These are phyloP conservation scores for Vitis hybrid DNA, from an alignment of 177 flowering plant species.

Conservation along the genomic window DNA sequence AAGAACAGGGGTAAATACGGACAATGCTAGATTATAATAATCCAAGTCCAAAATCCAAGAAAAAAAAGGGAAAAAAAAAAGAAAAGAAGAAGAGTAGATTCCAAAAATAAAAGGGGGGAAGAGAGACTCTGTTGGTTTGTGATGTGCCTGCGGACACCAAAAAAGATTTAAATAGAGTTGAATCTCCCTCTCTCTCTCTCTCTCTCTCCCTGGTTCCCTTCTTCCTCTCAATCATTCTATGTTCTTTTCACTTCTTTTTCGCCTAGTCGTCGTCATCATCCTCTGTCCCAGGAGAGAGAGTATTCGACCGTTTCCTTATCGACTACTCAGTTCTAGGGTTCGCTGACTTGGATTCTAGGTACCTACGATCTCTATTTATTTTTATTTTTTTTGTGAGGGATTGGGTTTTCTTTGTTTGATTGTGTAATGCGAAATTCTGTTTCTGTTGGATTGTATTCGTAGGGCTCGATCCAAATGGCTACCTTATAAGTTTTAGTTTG, in stretches of 20 bases:
- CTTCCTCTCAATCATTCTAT: constrained; percentile 24
- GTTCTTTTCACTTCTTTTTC: constrained; percentile 12
- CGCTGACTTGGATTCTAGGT: not conserved
- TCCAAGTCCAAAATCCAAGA: no score
- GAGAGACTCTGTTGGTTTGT: no score
- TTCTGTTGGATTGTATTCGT: no score
- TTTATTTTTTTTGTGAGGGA: no score
- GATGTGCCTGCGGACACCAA: constrained; percentile 15
- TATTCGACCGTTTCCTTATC: not conserved
- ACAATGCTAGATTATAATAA: no score
- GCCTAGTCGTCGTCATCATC: constrained; percentile 16
- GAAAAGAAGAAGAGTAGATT: no score
- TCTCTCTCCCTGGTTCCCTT: constrained; percentile 4
- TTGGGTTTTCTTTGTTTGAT: not conserved
- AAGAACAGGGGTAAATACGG: no score
- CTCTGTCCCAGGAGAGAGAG: constrained; percentile 1
- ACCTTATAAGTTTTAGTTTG: no score
- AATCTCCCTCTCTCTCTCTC: constrained; percentile 6
- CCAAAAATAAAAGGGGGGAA: no score
- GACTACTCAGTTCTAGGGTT: not conserved
- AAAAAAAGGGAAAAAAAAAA: no score
- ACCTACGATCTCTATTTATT: not conserved
- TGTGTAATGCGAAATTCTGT: not conserved
- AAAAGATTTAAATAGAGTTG: constrained; percentile 17
- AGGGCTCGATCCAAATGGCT: not conserved